Evolutionary conservation across 352 stramenopile species (phyloP).

Genomic region (Paralagenidium karlingii): DNA sequence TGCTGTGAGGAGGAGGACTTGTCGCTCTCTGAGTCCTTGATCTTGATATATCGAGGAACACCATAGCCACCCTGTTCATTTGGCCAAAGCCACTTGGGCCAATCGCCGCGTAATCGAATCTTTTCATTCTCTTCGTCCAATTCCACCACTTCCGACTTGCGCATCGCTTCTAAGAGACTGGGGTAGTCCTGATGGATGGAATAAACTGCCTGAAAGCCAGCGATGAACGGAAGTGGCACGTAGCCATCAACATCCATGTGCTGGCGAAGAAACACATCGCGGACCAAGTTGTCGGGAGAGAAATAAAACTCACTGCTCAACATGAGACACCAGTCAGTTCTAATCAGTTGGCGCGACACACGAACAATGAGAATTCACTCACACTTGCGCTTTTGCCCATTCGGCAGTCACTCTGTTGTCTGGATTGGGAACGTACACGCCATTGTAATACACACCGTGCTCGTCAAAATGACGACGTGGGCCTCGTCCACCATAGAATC

Average conservation of each 20-base stretch:
- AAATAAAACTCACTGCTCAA: constrained; percentile 76
- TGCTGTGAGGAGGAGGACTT: too few species aligned
- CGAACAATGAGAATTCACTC: constrained; percentile 10
- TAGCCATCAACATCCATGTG: constrained; percentile 84
- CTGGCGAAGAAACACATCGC: constrained; percentile 73
- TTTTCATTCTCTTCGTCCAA: constrained; percentile 85
- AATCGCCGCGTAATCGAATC: constrained; percentile 74
- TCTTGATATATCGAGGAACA: constrained; percentile 84
- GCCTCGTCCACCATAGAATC: constrained; percentile 11
- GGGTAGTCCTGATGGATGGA: constrained; percentile 76
- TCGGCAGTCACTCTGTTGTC: constrained; percentile 57
- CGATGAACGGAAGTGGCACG: constrained; percentile 81
- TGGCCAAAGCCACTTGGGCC: constrained; percentile 84
- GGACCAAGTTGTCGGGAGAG: constrained; percentile 68
- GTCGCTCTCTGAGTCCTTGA: too few species aligned
- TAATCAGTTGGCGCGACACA: too few species aligned
- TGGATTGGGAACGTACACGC: constrained; percentile 63
- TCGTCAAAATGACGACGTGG: constrained; percentile 4
- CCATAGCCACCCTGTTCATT: constrained; percentile 77
- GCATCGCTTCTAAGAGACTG: constrained; percentile 62
- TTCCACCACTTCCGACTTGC: constrained; percentile 49
- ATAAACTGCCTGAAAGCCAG: constrained; percentile 82
- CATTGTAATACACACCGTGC: constrained; percentile 57
- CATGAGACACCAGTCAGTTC: constrained; percentile 3
- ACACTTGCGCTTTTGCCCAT: constrained; percentile 80